Conservation (phyloP, 768 basidiomycete species). For the Psilocybe azurescens region DNA sequence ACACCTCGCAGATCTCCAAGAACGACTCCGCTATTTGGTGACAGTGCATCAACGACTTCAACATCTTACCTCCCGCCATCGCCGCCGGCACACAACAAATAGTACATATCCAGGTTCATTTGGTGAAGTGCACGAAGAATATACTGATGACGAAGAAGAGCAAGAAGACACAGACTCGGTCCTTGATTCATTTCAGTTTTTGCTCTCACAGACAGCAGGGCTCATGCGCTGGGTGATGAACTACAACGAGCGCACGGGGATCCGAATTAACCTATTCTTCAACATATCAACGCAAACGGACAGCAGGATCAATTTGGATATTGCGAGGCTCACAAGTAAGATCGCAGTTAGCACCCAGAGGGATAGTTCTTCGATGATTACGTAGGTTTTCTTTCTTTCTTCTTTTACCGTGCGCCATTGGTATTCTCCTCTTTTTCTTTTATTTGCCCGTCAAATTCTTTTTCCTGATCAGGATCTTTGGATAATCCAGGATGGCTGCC, state of each 20-base stretch:
- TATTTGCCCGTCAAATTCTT: no score
- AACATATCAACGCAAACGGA: constrained; percentile 25
- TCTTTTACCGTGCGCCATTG: not conserved
- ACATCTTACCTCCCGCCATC: not conserved
- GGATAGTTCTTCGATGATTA: constrained; percentile 32
- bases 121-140: not conserved
- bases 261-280: constrained; percentile 27
- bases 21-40: constrained; percentile 14
- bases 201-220: constrained; percentile 14
- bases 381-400: constrained; percentile 18
- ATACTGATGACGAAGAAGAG: not conserved
- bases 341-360: constrained; percentile 27
- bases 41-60: constrained; percentile 1
- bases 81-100: not conserved
- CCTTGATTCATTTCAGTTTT: constrained; percentile 14
- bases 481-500: constrained; percentile 24
- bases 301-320: constrained; percentile 23
- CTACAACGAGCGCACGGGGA: constrained; percentile 25
- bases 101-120: not conserved
- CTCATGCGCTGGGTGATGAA: constrained; percentile 21
- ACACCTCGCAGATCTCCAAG: constrained; percentile 16
- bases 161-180: constrained; percentile 1
- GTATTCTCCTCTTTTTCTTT: no score
- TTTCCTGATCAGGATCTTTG: no score
- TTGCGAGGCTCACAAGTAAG: constrained; percentile 23